Percentiles rank a stretch among this genome's conserved stretches.
Conservation (phyloP, 179 eudicot genomes). For the Gypsophila paniculata region DNA sequence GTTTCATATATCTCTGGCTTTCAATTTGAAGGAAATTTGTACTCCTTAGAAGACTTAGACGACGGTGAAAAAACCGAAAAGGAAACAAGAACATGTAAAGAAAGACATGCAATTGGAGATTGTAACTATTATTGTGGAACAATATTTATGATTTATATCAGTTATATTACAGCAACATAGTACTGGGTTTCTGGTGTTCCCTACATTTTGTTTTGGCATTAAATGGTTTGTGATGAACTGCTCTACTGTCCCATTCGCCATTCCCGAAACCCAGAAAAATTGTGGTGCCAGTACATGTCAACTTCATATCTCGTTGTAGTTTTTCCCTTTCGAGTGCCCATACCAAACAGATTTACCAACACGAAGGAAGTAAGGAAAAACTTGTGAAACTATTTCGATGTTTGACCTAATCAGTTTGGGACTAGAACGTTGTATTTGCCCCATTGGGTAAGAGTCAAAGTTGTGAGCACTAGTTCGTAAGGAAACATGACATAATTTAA, state of each 20-base stretch:
- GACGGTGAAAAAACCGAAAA: neutral
- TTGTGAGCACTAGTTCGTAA: no score
- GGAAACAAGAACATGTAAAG: constrained; percentile 11
- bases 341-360: no score
- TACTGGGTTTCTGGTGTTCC: constrained; percentile 17
- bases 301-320: no score
- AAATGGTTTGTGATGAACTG: neutral
- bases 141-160: constrained; percentile 6
- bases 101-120: constrained; percentile 25
- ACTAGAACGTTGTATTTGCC: no score
- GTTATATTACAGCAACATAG: constrained; percentile 22
- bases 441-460: no score
- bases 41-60: constrained; percentile 7
- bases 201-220: neutral
- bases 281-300: neutral
- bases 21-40: constrained; percentile 12
- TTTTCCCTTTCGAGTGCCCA: no score
- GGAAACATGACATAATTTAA: no score
- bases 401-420: no score
- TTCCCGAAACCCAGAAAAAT: neutral
- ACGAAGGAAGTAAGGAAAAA: no score
- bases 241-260: neutral
- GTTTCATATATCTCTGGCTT: constrained; percentile 2
- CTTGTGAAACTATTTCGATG: no score
- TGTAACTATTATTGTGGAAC: constrained; percentile 31